Evolutionary conservation across 805 yeast genomes (phyloP), one percentile per base, ranked within the genome.

Genomic region (Saccharomycopsis babjevae): DNA sequence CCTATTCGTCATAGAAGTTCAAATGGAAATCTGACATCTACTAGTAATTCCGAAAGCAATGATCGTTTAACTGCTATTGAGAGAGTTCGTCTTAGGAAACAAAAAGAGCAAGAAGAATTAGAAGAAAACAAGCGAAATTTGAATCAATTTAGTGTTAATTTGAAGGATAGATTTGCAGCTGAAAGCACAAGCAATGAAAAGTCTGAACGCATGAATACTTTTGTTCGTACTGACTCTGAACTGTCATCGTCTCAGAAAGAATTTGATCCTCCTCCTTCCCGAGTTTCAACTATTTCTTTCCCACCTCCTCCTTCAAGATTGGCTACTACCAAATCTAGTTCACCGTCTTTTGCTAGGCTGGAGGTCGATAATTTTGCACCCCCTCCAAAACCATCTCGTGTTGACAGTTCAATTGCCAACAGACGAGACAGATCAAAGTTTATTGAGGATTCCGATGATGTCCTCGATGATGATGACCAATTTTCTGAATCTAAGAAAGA

Each of bases 331-430:
- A 16, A 30, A 15, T 43, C 34, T 43, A 8, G 13, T 3, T 15
- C 54, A 30, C 20, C 38, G 10, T n/a, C 52, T 40, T 1, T 3
- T 32, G 10, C 22, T 18, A 18, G 34, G 3, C 11, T 34, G 15
- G 36, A 7, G 10, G 42, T 46, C 13, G 18, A 50, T 2, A 39
- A 57, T 2, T 54, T 65, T 38, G 57, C 57, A 28, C 65, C 66
- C 15, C 65, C 66, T 16, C 62, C 65, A 36, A 62, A 61, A 42
- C 66, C 66, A 13, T 54, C 62, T 54, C 56, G 64, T 18, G 30
- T 56, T 5, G 55, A 32, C 8, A 46, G 54, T 39, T 30, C 63
- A 6, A 4, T 25, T 20, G 25, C 56, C 32, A 42, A 3, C 32
- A 20, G 25, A 38, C 34, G 56, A 16, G 39, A 36, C 16, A 54